Evolutionary conservation across 768 basidiomycete species (phyloP).

Genomic region (Boletales sp.): DNA sequence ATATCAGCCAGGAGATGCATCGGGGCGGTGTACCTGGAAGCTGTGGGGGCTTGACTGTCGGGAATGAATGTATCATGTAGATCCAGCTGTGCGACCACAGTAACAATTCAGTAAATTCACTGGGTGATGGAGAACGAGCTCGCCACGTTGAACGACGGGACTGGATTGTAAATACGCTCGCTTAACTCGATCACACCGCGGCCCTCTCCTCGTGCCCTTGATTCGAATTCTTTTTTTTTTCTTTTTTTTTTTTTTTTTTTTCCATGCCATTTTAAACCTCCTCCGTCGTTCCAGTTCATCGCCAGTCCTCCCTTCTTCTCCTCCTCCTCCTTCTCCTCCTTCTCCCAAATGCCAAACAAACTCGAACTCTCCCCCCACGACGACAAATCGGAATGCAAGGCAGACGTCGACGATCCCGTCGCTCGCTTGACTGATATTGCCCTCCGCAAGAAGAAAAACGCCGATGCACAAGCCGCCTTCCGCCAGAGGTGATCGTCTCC

Average conservation of each 20-base stretch:
- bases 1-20: background rate
- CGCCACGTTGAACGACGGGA: conserved; percentile 22
- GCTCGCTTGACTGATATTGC: conserved; percentile 61
- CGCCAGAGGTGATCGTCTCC: conserved; percentile 46
- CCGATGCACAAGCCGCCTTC: conserved; percentile 85
- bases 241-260: conserved; percentile 60
- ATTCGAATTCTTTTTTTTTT: conserved; percentile 69
- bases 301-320: background rate
- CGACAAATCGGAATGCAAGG: conserved; percentile 35
- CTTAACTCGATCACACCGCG: conserved; percentile 39
- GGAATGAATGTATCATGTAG: conserved; percentile 32
- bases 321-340: background rate
- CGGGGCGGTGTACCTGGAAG: conserved; percentile 30
- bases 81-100: conserved; percentile 13
- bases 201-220: conserved; percentile 62
- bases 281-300: conserved; percentile 17
- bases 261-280: conserved; percentile 57
- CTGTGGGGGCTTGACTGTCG: conserved; percentile 18
- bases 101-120: too few relatives aligned
- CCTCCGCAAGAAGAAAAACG: conserved; percentile 84
- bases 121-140: too few relatives aligned
- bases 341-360: conserved; percentile 28
- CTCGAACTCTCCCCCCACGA: conserved; percentile 31
- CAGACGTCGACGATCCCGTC: conserved; percentile 32
- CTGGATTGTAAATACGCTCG: conserved; percentile 37